phyloP scores from a whole-genome alignment of 2,329 filamentous ascomycete genomes.

The Berkeleyomyces rouxiae region DNA sequence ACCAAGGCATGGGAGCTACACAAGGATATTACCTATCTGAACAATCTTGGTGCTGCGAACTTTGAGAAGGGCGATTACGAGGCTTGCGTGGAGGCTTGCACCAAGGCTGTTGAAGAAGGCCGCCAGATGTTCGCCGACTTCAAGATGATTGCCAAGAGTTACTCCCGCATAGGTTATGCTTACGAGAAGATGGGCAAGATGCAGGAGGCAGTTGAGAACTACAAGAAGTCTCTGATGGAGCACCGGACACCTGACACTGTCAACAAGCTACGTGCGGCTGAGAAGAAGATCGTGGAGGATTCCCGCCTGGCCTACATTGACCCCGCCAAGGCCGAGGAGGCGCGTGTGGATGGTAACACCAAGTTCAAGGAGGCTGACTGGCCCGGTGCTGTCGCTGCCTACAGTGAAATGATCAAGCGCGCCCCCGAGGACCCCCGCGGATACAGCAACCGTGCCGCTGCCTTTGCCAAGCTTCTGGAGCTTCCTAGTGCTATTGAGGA shows the following conservation, averaged over 20 bases:
- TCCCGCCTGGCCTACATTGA: slow-evolving; percentile 72
- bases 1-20: slow-evolving; percentile 81
- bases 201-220: slow-evolving; percentile 66
- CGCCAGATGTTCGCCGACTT: slow-evolving; percentile 85
- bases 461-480: slow-evolving; percentile 89
- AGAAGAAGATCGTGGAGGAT: slow-evolving; percentile 67
- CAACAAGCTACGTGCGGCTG: slow-evolving; percentile 75
- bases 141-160: slow-evolving; percentile 97
- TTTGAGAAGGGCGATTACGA: slow-evolving; percentile 95
- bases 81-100: slow-evolving; percentile 70
- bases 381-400: slow-evolving; percentile 85
- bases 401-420: slow-evolving; percentile 93
- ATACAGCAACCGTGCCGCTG: slow-evolving; percentile 93
- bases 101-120: slow-evolving; percentile 77
- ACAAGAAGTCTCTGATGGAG: slow-evolving; percentile 86
- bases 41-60: slow-evolving; percentile 84
- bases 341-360: slow-evolving; percentile 82
- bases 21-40: slow-evolving; percentile 96
- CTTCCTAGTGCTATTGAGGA: slow-evolving; percentile 89
- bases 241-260: slow-evolving; percentile 91
- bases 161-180: slow-evolving; percentile 80
- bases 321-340: slow-evolving; percentile 84
- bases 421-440: slow-evolving; percentile 82
- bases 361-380: slow-evolving; percentile 97
- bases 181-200: slow-evolving; percentile 84